Evolutionary conservation across 2,329 filamentous ascomycete genomes (phyloP).

Genomic region (Neobulgaria alba): DNA sequence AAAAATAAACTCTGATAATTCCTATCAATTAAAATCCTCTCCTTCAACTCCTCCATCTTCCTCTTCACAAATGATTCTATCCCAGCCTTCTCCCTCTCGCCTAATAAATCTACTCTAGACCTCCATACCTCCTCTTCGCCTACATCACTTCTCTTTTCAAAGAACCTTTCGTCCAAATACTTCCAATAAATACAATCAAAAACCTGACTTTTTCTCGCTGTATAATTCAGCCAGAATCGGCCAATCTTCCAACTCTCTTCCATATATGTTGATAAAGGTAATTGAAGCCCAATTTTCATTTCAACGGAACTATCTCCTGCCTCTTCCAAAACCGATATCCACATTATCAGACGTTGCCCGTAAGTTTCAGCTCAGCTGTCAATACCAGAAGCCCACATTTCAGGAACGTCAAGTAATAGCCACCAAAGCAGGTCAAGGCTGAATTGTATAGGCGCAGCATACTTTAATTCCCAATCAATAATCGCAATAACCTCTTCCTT

Average conservation of each 20-base stretch:
- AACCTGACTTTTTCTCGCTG: constrained; percentile 30
- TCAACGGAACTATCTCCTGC: constrained; percentile 22
- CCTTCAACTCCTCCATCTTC: background rate
- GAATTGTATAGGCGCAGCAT: constrained; percentile 28
- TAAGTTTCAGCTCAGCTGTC: constrained; percentile 28
- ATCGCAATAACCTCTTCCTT: constrained; percentile 26
- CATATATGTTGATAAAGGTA: constrained; percentile 28
- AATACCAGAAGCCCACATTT: constrained; percentile 29
- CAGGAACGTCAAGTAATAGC: constrained; percentile 28
- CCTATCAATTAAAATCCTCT: background rate
- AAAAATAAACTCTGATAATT: too few relatives aligned
- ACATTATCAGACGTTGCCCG: constrained; percentile 28
- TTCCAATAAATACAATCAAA: constrained; percentile 33
- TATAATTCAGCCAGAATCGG: constrained; percentile 30
- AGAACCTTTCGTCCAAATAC: constrained; percentile 29
- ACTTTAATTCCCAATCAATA: constrained; percentile 36
- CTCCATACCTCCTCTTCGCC: background rate
- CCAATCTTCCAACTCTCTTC: constrained; percentile 30
- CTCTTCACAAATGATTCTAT: background rate
- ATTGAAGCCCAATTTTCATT: constrained; percentile 2
- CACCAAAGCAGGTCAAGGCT: constrained; percentile 31
- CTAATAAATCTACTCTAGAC: background rate
- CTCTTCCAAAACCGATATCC: constrained; percentile 26
- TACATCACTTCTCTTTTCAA: constrained; percentile 20
- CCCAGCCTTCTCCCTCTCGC: background rate